Evolutionary conservation across 768 basidiomycete species (phyloP).

Genomic region (Mycena rebaudengoi): DNA sequence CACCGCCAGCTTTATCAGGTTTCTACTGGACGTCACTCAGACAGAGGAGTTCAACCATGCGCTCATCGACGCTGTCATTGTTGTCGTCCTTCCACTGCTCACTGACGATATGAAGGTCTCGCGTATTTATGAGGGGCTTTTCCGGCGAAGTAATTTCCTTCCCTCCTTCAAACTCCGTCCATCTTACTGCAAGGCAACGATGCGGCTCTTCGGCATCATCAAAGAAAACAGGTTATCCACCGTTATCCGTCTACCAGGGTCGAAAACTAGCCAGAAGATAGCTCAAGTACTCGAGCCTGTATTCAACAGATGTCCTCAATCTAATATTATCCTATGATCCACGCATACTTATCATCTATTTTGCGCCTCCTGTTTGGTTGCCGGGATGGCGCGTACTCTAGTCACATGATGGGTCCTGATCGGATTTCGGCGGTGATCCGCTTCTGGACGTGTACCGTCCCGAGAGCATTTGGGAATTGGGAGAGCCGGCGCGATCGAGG

Average conservation of each 20-base stretch:
- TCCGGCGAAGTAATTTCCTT: conserved; percentile 8
- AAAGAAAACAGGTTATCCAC: background rate
- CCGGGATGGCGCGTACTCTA: no score
- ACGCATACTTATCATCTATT: no score
- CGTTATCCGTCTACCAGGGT: background rate
- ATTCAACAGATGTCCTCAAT: no score
- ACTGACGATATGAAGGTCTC: background rate
- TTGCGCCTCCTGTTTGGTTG: no score
- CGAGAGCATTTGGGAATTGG: no score
- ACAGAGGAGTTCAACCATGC: background rate
- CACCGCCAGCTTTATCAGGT: background rate
- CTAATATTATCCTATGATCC: no score
- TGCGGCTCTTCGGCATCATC: background rate
- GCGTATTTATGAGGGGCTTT: conserved; percentile 16
- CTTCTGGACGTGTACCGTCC: no score
- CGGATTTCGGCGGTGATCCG: no score
- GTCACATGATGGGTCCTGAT: no score
- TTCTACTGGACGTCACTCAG: conserved; percentile 1
- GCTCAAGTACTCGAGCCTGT: conserved; percentile 6
- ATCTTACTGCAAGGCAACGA: conserved; percentile 9
- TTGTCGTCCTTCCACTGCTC: conserved; percentile 8
- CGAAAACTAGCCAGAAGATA: background rate
- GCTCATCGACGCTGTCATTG: conserved; percentile 9
- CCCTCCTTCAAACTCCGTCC: conserved; percentile 3
- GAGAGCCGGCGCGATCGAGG: no score